Base-by-base conservation (phyloP, 2,329 filamentous ascomycete species). In the Daldinia sp. region DNA sequence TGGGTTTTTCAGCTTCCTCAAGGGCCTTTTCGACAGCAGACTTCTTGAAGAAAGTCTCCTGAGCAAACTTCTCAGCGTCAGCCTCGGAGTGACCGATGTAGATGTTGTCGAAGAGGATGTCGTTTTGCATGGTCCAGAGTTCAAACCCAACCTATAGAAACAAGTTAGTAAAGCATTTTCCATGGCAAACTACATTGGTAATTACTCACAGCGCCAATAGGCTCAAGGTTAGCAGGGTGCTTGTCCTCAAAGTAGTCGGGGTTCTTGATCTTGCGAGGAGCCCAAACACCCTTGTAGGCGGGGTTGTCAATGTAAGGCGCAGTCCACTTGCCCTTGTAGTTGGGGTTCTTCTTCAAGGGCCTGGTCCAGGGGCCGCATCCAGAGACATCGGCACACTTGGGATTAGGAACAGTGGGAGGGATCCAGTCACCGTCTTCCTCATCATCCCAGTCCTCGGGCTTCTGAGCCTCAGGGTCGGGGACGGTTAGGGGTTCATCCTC, bases 91-190 rank as follows among this genome's bases (percentile, higher is more conserved):
- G 95, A 68, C 95, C 95, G 78, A 99, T 93, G 87, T 98, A 99
- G 85, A 99, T 96, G 89, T 99, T 99, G 88, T 98, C 93, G 75
- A 99, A 98, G 74, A 97, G 90, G 73, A 99, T 98, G 77, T 97
- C 91, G 79, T 89, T 96, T 83, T 97, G 94, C 95, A 99, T 99
- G 74, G 95, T 98, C 95, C 95, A 99, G 82, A 99, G 94, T 82
- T 99, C 95, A 76, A 98, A 98, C 73, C 95, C 95, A 82, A 98
- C 94, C 91, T 93, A 75, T 17, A 47, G 58, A 19, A 41, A 4
- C 4, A 35, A 68, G n/a, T 52, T 49, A 60, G 66, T 58, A 9
- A 63, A 29, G 19, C 45, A 17, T 13, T 21, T 29, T 13, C 45
- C 72, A 43, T 9, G 25, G 13, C 8, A 17, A 3, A 25, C 49